Evolutionary conservation across 2,329 filamentous ascomycete genomes (phyloP).

Genomic region (Ilyonectria robusta): DNA sequence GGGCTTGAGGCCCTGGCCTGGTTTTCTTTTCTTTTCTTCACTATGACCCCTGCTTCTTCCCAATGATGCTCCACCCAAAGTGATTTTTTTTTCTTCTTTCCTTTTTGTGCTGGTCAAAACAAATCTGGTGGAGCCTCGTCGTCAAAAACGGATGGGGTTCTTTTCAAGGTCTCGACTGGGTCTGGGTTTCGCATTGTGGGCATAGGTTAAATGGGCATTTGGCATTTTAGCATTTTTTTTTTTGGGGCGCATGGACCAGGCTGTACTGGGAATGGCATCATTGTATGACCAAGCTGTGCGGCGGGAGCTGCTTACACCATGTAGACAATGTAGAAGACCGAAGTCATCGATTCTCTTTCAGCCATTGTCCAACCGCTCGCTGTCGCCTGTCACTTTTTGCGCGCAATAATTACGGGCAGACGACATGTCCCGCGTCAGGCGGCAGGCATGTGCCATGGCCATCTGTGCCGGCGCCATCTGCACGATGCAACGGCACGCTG

Average conservation of each 20-base stretch:
- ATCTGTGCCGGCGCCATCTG: conserved; percentile 12
- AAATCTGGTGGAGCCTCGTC: not conserved
- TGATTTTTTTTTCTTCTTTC: conserved; percentile 19
- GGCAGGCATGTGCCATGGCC: conserved; percentile 25
- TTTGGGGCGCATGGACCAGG: not conserved
- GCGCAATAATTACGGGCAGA: not conserved
- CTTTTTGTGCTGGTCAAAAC: conserved; percentile 13
- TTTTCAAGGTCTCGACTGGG: not conserved
- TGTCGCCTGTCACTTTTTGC: not conserved
- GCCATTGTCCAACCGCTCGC: conserved; percentile 2
- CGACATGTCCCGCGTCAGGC: conserved; percentile 22
- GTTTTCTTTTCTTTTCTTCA: conserved; percentile 28
- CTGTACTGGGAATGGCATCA: conserved; percentile 21
- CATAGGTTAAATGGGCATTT: conserved; percentile 2
- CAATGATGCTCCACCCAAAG: not conserved
- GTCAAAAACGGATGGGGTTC: not conserved
- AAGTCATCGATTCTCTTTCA: too few relatives aligned
- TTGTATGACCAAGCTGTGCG: not conserved
- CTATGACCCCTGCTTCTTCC: conserved; percentile 26
- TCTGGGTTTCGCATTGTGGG: conserved; percentile 11
- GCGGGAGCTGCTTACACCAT: not conserved
- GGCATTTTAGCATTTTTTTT: conserved; percentile 12
- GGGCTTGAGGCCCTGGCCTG: conserved; percentile 8
- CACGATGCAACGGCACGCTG: conserved; percentile 25
- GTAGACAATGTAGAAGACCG: not conserved